Evolutionary conservation across 2,329 filamentous ascomycete genomes (phyloP).

Genomic region (Ceratocystis smalleyi): DNA sequence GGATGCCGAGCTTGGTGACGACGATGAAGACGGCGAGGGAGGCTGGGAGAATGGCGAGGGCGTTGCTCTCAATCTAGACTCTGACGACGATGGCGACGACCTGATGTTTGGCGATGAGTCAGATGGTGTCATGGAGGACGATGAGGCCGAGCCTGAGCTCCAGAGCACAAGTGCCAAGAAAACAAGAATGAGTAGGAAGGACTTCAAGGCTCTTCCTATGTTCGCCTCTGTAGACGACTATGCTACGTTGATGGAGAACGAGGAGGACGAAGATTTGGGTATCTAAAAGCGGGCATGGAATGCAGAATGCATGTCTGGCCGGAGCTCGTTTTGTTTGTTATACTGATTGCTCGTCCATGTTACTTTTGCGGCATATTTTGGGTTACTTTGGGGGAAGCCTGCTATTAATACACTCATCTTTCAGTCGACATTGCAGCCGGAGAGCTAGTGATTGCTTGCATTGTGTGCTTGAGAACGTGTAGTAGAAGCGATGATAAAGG

Average conservation of each 20-base stretch:
- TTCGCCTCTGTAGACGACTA: conserved; percentile 94
- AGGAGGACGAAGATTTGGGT: conserved; percentile 37
- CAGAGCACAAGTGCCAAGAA: conserved; percentile 25
- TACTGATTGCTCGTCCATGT: background rate
- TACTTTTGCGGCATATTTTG: background rate
- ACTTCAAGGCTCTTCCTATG: conserved; percentile 74
- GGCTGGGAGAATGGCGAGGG: conserved; percentile 27
- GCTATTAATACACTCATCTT: conserved; percentile 9
- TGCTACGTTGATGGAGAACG: conserved; percentile 62
- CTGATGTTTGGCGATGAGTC: conserved; percentile 31
- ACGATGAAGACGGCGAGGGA: conserved; percentile 32
- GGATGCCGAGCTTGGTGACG: conserved; percentile 30
- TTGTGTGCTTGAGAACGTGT: no score
- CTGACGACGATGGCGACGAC: conserved; percentile 19
- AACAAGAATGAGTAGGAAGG: conserved; percentile 53
- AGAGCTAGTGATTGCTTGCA: no score
- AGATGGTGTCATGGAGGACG: conserved; percentile 39
- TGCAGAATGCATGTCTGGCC: background rate
- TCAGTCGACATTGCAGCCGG: background rate
- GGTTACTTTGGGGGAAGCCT: background rate
- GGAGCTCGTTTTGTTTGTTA: background rate
- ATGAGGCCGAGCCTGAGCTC: conserved; percentile 39
- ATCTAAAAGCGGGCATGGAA: conserved; percentile 5
- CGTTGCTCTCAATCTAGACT: conserved; percentile 16
- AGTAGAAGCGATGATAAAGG: no score